A percentile compares a stretch with the other conserved stretches of the same genome.
These are phyloP conservation scores for Leishmania mexicana DNA, from an alignment of 208 protist species.

Conservation along the genomic window DNA sequence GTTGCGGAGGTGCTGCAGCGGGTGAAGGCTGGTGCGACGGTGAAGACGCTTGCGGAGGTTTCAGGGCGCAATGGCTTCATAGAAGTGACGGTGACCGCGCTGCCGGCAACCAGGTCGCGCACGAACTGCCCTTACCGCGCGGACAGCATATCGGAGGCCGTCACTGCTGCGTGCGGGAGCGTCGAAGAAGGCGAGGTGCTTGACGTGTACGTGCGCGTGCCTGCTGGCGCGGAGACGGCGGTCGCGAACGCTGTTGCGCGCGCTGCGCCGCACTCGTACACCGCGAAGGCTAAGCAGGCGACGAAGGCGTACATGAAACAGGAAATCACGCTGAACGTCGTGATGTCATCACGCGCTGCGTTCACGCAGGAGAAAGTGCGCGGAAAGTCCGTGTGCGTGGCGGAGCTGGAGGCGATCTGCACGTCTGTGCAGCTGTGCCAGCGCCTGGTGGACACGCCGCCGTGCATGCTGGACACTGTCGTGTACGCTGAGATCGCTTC, in stretches of 20 bases:
- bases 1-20: constrained; percentile 61
- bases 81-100: constrained; percentile 42
- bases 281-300: constrained; percentile 44
- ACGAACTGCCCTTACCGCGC: constrained; percentile 74
- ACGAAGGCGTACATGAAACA: constrained; percentile 35
- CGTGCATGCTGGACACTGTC: constrained; percentile 73
- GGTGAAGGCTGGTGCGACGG: constrained; percentile 33
- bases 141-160: constrained; percentile 46
- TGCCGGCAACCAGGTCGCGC: constrained; percentile 59
- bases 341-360: constrained; percentile 48
- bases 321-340: constrained; percentile 36
- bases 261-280: constrained; percentile 49
- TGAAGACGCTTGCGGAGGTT: constrained; percentile 31
- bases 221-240: constrained; percentile 39
- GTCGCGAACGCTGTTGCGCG: constrained; percentile 60
- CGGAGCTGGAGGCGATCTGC: constrained; percentile 57
- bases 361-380: constrained; percentile 43
- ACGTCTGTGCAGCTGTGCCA: constrained; percentile 79
- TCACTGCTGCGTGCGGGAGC: constrained; percentile 31
- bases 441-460: constrained; percentile 83
- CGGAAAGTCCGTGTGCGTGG: constrained; percentile 18
- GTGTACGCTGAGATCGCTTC: constrained; percentile 70
- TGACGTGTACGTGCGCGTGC: constrained; percentile 56
- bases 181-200: constrained; percentile 33
- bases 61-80: constrained; percentile 29